Percentiles rank a stretch among this genome's conserved stretches.
Evolutionary conservation across 305 asterid species (phyloP).

Genomic region (Fraxinus sp.): DNA sequence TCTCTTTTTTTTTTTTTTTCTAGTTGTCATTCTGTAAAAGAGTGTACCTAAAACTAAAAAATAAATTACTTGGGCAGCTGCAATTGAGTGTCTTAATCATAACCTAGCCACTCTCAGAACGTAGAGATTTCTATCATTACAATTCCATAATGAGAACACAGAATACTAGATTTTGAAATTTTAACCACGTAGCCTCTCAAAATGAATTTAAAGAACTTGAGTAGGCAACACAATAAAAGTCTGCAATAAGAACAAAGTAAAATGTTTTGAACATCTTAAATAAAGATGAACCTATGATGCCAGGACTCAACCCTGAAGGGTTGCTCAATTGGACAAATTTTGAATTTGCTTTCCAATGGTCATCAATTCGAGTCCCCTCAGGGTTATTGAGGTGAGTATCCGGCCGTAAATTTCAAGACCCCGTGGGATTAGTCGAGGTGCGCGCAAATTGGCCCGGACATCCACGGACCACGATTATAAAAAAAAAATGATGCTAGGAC

Average conservation of each 20-base stretch:
- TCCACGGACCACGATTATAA: no score
- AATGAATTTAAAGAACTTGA: not conserved
- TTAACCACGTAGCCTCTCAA: not conserved
- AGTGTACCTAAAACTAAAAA: not conserved
- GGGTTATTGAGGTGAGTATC: no score
- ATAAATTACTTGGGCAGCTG: not conserved
- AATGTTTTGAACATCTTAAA: not conserved
- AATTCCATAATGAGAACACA: not conserved
- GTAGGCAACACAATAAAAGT: not conserved
- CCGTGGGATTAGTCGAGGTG: no score
- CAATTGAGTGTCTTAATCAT: not conserved
- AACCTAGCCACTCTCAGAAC: not conserved
- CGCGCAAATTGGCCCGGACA: no score
- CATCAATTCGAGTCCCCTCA: no score
- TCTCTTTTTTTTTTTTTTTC: not conserved
- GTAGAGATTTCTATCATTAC: not conserved
- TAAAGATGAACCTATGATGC: not conserved
- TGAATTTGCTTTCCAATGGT: no score
- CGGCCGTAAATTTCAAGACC: no score
- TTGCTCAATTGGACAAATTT: no score
- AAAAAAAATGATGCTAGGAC: no score
- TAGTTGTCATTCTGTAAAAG: not conserved
- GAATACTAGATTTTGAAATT: not conserved
- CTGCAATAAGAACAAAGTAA: not conserved
- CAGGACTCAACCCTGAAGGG: no score